A percentile compares a stretch with the other conserved stretches of the same genome.
phyloP scores from a whole-genome alignment of 2,329 filamentous ascomycete genomes.

The Aspergillus sp. region DNA sequence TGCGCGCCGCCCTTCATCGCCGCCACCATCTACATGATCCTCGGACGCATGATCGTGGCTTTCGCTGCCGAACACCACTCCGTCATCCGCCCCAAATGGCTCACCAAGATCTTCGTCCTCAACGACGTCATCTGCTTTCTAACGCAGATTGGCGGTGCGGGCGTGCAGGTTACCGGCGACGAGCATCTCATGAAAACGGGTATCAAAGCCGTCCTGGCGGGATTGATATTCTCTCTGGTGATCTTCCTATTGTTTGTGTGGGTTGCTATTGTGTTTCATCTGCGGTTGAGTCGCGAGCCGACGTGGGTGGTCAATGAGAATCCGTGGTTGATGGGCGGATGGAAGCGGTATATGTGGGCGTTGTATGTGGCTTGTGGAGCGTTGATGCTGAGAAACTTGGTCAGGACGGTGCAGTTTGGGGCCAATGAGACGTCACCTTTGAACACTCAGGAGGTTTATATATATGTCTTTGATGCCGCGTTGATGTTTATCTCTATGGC shows the following conservation, averaged over 20 bases:
- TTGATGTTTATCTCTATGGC: slow-evolving; percentile 29
- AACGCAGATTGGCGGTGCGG: slow-evolving; percentile 37
- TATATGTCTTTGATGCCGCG: slow-evolving; percentile 37
- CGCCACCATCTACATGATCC: slow-evolving; percentile 40
- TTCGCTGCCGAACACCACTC: slow-evolving; percentile 37
- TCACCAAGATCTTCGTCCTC: slow-evolving; percentile 43
- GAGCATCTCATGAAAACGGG: slow-evolving; percentile 24
- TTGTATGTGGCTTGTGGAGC: slow-evolving; percentile 28
- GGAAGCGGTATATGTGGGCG: slow-evolving; percentile 30
- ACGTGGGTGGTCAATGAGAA: slow-evolving; percentile 21
- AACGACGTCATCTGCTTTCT: slow-evolving; percentile 39
- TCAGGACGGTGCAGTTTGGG: slow-evolving; percentile 34
- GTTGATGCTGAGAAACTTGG: slow-evolving; percentile 32
- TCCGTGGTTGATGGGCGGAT: slow-evolving; percentile 16
- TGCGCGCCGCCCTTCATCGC: slow-evolving; percentile 46
- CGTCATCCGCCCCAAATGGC: slow-evolving; percentile 34
- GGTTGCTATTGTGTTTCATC: slow-evolving; percentile 29
- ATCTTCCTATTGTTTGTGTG: slow-evolving; percentile 31
- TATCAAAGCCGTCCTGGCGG: slow-evolving; percentile 30
- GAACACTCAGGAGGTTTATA: slow-evolving; percentile 29
- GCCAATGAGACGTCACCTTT: slow-evolving; percentile 16
- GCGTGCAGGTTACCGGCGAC: slow-evolving; percentile 31
- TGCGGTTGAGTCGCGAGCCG: slow-evolving; percentile 15
- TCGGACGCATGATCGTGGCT: slow-evolving; percentile 40
- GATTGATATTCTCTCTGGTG: slow-evolving; percentile 32